Evolutionary conservation across 164 flowering plant genomes (phyloP).

Genomic region (Dillenia turbinata): DNA sequence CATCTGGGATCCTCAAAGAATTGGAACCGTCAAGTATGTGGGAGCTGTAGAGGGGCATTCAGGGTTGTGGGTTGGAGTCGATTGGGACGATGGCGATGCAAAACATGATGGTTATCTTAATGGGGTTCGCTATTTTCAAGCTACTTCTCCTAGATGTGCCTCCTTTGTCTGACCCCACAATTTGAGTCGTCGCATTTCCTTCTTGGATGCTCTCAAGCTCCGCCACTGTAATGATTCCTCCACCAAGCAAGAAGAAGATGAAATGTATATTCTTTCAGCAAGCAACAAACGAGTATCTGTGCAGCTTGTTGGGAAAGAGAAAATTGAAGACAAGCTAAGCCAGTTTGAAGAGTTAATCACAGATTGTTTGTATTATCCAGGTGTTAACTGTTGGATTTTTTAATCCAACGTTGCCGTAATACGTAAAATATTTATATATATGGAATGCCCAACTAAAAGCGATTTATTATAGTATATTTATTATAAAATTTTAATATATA

Average conservation of each 20-base stretch:
- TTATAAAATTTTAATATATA: too few species aligned
- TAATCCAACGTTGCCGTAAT: too few species aligned
- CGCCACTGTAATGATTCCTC: constrained; percentile 56
- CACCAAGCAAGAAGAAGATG: constrained; percentile 90
- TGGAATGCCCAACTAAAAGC: too few species aligned
- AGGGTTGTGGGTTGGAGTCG: constrained; percentile 86
- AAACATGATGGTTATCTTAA: constrained; percentile 88
- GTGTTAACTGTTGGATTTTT: constrained; percentile 70
- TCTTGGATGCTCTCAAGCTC: constrained; percentile 60
- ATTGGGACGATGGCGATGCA: constrained; percentile 84
- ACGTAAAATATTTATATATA: too few species aligned
- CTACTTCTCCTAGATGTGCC: constrained; percentile 49
- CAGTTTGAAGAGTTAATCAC: constrained; percentile 65
- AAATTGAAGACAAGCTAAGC: constrained; percentile 72
- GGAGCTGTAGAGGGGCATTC: constrained; percentile 76
- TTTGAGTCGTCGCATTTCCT: constrained; percentile 55
- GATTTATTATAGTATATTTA: too few species aligned
- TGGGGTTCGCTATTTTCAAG: constrained; percentile 63
- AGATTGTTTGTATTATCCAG: constrained; percentile 67
- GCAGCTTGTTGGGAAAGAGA: constrained; percentile 71
- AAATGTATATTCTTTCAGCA: constrained; percentile 91
- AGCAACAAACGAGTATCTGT: constrained; percentile 69
- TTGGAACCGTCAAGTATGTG: constrained; percentile 70
- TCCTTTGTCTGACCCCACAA: constrained; percentile 70
- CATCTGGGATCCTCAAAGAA: constrained; percentile 46